Evolutionary conservation across 108 stramenopile species (phyloP).

Genomic region (Cylindrotheca closterium): DNA sequence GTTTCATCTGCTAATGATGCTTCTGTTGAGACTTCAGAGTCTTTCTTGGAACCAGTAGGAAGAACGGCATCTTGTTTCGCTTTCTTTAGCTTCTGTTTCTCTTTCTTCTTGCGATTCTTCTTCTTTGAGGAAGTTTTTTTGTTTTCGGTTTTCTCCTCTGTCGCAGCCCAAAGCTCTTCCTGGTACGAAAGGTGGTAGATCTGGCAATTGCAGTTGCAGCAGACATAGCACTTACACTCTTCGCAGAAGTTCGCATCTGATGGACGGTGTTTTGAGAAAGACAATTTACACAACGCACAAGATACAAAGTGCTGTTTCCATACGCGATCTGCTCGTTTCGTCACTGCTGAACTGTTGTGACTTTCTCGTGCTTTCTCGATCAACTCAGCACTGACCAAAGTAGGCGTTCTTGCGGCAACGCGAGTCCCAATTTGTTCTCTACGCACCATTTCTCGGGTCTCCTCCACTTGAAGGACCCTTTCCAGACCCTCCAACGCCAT

Average conservation of each 20-base stretch:
- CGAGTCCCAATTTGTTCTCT: constrained; percentile 47
- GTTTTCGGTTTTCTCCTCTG: constrained; percentile 74
- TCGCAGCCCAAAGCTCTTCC: constrained; percentile 92
- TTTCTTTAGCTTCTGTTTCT: constrained; percentile 82
- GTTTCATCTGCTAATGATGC: constrained; percentile 14
- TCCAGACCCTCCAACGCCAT: constrained; percentile 97
- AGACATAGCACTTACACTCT: constrained; percentile 96
- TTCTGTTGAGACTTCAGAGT: background rate
- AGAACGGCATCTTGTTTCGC: constrained; percentile 31
- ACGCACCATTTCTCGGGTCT: constrained; percentile 60
- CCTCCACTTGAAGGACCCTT: constrained; percentile 90
- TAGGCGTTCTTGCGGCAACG: constrained; percentile 45
- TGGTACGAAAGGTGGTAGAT: constrained; percentile 94
- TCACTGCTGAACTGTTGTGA: constrained; percentile 81
- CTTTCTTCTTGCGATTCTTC: constrained; percentile 90
- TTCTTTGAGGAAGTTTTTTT: constrained; percentile 83
- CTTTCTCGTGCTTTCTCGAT: constrained; percentile 82
- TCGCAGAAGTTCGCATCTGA: constrained; percentile 82
- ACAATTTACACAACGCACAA: constrained; percentile 91
- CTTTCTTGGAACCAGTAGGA: background rate
- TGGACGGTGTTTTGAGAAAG: constrained; percentile 83
- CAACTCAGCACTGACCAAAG: constrained; percentile 69
- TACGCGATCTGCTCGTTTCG: constrained; percentile 88
- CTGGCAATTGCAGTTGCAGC: constrained; percentile 87
- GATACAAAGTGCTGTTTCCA: constrained; percentile 95